phyloP scores from a whole-genome alignment of 495 filamentous ascomycete species.

The Talaromyces borbonicus region DNA sequence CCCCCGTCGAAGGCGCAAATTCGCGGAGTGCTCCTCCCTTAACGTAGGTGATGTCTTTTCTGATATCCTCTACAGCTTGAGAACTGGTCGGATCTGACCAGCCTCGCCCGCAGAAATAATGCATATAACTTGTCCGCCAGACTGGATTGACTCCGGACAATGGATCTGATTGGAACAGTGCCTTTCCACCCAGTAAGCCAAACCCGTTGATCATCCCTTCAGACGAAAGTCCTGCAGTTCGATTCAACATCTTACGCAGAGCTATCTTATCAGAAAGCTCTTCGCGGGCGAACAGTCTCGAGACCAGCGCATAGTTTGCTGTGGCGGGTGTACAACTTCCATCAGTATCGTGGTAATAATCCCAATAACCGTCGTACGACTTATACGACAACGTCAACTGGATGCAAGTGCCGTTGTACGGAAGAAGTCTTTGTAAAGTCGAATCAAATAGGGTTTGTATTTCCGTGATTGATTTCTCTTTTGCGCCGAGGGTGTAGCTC shows the following conservation, averaged over 20 bases:
- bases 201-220: not conserved
- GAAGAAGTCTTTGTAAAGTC: not conserved
- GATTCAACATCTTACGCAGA: not conserved
- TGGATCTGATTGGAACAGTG: not conserved
- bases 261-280: not conserved
- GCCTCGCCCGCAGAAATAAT: constrained; percentile 14
- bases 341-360: not conserved
- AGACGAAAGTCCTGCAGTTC: not conserved
- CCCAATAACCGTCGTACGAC: not conserved
- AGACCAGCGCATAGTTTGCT: not conserved
- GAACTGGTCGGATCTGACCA: constrained; percentile 12
- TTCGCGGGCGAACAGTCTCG: not conserved
- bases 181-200: not conserved
- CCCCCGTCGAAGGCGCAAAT: constrained; percentile 16
- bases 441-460: not conserved
- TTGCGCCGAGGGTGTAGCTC: not conserved
- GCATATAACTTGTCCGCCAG: constrained; percentile 26
- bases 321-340: not conserved
- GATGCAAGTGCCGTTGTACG: not conserved
- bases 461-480: not conserved
- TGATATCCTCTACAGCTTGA: constrained; percentile 19
- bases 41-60: constrained; percentile 28
- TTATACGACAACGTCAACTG: not conserved
- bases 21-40: constrained; percentile 32
- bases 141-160: constrained; percentile 23